Conservation (phyloP, 2,329 filamentous ascomycete genomes). For the Zasmidium angulare region DNA sequence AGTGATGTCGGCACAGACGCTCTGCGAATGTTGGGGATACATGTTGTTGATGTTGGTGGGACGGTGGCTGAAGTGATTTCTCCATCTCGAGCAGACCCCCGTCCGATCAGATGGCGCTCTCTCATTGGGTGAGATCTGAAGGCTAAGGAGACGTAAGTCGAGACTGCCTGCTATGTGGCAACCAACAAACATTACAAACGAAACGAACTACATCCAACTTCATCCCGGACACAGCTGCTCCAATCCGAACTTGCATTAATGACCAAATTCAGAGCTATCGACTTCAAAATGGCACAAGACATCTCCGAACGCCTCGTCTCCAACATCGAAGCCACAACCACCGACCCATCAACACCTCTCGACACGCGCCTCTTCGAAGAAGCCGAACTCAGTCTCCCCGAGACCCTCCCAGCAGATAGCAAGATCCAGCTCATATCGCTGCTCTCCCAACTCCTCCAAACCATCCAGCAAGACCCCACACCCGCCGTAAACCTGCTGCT, state of each 20-base stretch:
- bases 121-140: too few species aligned
- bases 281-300: conserved; percentile 15
- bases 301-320: conserved; percentile 15
- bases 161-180: too few species aligned
- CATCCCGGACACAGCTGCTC: not conserved
- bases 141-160: too few species aligned
- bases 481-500: conserved; percentile 55
- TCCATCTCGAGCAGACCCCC: too few species aligned
- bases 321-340: conserved; percentile 19
- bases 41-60: too few species aligned
- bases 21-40: too few species aligned
- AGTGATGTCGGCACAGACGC: too few species aligned
- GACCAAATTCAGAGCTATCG: not conserved
- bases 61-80: too few species aligned
- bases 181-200: too few species aligned
- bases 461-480: conserved; percentile 58
- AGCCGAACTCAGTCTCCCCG: conserved; percentile 47
- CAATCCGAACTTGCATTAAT: not conserved
- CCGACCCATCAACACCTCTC: conserved; percentile 33
- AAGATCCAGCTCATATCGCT: conserved; percentile 42
- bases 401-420: conserved; percentile 36
- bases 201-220: not conserved
- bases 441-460: conserved; percentile 52
- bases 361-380: conserved; percentile 52
- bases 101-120: too few species aligned